Conservation (phyloP, 2,329 filamentous ascomycete species). For the Botryotinia globosa region DNA sequence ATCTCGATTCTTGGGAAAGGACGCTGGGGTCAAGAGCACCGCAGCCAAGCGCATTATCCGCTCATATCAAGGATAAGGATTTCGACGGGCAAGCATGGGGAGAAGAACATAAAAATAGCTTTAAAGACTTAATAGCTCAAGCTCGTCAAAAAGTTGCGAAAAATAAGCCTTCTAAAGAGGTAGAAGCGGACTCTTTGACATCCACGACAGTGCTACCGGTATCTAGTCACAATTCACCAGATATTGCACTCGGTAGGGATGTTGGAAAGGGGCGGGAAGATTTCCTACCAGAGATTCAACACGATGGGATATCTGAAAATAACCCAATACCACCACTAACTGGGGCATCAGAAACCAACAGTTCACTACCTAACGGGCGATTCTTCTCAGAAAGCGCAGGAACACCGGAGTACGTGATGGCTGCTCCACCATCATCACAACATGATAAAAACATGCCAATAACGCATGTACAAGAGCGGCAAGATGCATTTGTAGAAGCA, state of each 20-base stretch:
- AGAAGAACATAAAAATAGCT: constrained; percentile 68
- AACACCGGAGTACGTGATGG: background rate
- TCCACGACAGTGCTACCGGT: background rate
- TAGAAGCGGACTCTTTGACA: background rate
- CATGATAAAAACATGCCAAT: background rate
- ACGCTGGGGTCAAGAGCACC: constrained; percentile 64
- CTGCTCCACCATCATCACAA: background rate
- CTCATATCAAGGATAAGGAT: constrained; percentile 76
- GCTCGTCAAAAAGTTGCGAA: constrained; percentile 54
- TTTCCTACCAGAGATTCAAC: background rate
- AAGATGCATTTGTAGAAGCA: background rate
- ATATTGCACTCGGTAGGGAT: background rate
- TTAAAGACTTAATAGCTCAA: constrained; percentile 73
- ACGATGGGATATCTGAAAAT: background rate
- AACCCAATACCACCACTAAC: too few relatives aligned
- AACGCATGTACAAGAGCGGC: background rate
- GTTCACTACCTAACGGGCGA: background rate
- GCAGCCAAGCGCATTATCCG: constrained; percentile 42
- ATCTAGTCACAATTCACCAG: background rate
- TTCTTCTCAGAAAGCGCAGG: background rate
- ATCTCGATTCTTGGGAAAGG: constrained; percentile 83
- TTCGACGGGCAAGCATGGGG: constrained; percentile 82
- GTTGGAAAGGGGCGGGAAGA: background rate
- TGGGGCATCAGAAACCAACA: background rate
- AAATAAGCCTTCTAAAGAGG: constrained; percentile 19